These are phyloP conservation scores for Cladosporium sp. DNA, from an alignment of 2,329 filamentous ascomycete species.

Conservation along the genomic window DNA sequence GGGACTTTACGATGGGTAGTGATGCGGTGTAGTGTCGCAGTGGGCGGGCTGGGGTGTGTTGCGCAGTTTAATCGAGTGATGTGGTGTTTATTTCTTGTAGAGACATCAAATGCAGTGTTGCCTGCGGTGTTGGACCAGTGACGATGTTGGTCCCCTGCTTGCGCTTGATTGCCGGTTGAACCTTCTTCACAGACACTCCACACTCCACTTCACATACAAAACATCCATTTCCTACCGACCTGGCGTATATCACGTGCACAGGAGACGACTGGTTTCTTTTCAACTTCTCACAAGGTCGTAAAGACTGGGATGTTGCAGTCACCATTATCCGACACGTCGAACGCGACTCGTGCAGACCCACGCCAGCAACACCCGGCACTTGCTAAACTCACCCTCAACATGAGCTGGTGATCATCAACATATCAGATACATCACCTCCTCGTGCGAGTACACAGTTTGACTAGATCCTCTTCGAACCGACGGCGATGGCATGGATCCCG, in stretches of 20 bases:
- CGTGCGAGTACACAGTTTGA: neutral
- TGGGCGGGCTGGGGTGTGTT: neutral
- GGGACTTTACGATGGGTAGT: neutral
- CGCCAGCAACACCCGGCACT: neutral
- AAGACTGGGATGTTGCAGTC: neutral
- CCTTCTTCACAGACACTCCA: neutral
- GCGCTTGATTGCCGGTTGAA: neutral
- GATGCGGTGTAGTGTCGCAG: neutral
- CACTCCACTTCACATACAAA: neutral
- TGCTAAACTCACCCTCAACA: neutral
- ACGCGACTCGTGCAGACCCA: neutral
- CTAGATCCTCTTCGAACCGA: neutral
- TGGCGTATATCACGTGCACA: neutral
- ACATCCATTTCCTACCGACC: neutral
- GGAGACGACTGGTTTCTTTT: neutral
- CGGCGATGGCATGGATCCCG: neutral
- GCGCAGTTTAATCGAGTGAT: neutral
- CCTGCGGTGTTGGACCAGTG: neutral
- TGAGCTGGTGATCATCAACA: neutral
- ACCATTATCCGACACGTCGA: neutral
- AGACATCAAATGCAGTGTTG: neutral
- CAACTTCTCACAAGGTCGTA: too few species aligned
- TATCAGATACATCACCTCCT: neutral
- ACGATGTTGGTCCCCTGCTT: conserved; percentile 3
- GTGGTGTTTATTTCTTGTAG: neutral